Conservation (phyloP, 352 stramenopile genomes). For the Phytophthora vignae region DNA sequence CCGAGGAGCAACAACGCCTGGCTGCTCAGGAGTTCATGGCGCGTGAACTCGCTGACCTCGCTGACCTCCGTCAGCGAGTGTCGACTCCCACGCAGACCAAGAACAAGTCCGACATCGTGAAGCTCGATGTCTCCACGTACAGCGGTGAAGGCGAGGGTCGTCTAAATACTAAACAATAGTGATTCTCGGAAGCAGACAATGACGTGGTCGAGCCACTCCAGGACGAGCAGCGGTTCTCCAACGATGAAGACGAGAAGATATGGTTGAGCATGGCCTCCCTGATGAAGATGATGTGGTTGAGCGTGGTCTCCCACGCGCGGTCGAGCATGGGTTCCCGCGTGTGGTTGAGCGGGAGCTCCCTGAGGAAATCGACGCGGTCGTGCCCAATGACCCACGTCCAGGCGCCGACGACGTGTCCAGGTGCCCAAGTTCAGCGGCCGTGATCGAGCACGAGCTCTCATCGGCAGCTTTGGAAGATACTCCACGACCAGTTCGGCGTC, state of each 20-base stretch:
- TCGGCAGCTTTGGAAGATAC: no score
- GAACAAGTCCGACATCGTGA: slow-evolving; percentile 31
- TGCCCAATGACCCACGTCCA: no score
- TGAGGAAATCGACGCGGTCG: no score
- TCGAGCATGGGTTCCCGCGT: background rate
- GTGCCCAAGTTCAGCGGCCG: no score
- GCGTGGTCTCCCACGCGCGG: slow-evolving; percentile 10
- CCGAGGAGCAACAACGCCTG: no score
- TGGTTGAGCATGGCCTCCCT: no score
- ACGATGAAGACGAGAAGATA: background rate
- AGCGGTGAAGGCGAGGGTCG: slow-evolving; percentile 14
- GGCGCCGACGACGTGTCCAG: background rate
- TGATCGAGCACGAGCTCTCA: no score
- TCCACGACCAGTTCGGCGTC: no score
- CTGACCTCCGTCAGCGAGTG: slow-evolving; percentile 14
- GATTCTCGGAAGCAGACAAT: background rate
- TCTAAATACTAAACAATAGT: background rate
- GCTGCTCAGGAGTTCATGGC: slow-evolving; percentile 13
- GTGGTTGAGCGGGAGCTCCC: background rate
- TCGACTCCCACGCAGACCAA: slow-evolving; percentile 15
- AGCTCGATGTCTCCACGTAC: slow-evolving; percentile 43
- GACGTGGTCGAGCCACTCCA: background rate
- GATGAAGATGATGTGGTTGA: background rate
- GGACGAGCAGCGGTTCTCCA: background rate
- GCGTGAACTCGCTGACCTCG: slow-evolving; percentile 12